Conservation (phyloP, 2,329 filamentous ascomycete species). For the Curvularia hawaiiensis region DNA sequence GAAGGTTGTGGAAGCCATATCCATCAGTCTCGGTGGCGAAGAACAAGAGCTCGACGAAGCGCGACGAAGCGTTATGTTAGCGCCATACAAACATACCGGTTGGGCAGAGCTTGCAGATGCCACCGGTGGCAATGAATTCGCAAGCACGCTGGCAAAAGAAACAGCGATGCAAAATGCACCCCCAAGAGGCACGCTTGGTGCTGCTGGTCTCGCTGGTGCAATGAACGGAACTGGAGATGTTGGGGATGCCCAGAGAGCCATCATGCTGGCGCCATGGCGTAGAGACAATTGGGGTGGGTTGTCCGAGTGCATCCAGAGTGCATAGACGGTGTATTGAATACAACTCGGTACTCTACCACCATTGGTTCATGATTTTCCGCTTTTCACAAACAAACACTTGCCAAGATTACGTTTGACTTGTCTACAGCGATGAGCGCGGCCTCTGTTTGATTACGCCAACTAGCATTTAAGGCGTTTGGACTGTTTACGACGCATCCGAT, state of each 20-base stretch:
- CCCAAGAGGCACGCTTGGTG: conserved; percentile 70
- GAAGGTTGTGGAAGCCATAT: conserved; percentile 76
- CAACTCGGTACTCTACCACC: background rate
- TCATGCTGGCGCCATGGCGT: conserved; percentile 83
- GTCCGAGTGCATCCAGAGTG: conserved; percentile 7
- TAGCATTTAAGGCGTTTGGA: background rate
- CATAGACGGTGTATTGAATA: conserved; percentile 1
- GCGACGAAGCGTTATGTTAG: conserved; percentile 78
- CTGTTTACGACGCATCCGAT: background rate
- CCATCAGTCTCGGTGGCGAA: conserved; percentile 57
- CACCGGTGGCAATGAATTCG: conserved; percentile 52
- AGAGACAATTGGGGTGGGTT: conserved; percentile 64
- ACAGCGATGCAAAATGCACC: conserved; percentile 78
- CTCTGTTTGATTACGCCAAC: background rate
- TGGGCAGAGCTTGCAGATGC: conserved; percentile 77
- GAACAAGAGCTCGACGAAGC: conserved; percentile 66
- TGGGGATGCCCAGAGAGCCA: conserved; percentile 75
- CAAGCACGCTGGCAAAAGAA: conserved; percentile 78
- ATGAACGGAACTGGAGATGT: conserved; percentile 75
- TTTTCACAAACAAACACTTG: background rate
- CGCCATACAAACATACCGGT: conserved; percentile 77
- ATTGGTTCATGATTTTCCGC: background rate
- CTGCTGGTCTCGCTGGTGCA: conserved; percentile 72
- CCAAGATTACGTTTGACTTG: background rate
- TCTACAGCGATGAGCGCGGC: background rate